Conservation (phyloP, 129 eudicot species). For the Lonicera japonica region DNA sequence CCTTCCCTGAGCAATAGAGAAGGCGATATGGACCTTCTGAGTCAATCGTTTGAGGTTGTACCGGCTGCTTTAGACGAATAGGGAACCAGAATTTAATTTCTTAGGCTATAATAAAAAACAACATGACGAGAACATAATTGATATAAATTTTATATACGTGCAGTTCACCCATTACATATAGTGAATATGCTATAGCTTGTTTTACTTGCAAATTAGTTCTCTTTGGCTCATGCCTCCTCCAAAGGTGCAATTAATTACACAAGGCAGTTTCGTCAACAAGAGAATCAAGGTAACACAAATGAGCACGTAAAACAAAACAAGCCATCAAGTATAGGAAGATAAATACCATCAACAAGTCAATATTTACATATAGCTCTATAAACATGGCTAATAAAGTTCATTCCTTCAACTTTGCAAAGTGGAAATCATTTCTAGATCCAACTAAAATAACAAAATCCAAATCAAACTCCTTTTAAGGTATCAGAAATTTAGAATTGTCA, state of each 20-base stretch:
- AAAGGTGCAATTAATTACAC: background rate
- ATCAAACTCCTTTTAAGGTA: no score
- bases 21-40: slow-evolving; percentile 54
- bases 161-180: background rate
- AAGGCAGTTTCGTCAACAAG: background rate
- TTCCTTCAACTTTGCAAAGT: background rate
- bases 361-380: background rate
- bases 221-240: background rate
- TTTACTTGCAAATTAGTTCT: no score
- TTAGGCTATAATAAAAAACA: background rate
- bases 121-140: background rate
- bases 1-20: slow-evolving; percentile 59
- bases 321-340: background rate
- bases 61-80: slow-evolving; percentile 15
- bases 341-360: background rate
- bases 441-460: no score
- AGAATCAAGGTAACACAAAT: no score
- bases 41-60: slow-evolving; percentile 6
- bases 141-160: background rate
- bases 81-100: background rate
- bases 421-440: background rate
- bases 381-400: background rate
- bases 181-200: no score
- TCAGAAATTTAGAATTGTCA: no score
- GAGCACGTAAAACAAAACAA: background rate